Evolutionary conservation across 2,329 filamentous ascomycete species (phyloP), one percentile per base, ranked within the genome.

Genomic region (Elsinoe arachidis): DNA sequence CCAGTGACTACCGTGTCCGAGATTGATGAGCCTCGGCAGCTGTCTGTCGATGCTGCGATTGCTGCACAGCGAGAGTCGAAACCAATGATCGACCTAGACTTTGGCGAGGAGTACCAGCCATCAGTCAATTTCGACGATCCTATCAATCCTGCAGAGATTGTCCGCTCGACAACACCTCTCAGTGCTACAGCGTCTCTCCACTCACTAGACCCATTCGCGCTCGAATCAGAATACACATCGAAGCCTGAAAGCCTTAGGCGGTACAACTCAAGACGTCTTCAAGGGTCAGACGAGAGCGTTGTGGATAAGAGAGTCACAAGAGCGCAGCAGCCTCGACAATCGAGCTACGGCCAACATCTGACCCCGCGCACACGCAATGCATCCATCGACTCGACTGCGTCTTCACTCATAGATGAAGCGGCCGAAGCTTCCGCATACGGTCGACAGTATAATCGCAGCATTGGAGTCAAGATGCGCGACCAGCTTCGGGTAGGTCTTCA

Each of bases 81-180:
- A 1, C 78, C 76, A 0, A 75, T 78, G 72, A 78, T 79, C 44
- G 70, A 74, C 52, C 66, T 74, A 1, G 70, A 74, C 57, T 60
- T 70, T 64, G 73, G 72, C 0, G 10, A 30, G 14, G 30, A 49
- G n/a, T 56, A 58, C 57, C 46, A 61, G 43, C 60, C 58, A 2
- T 44, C 57, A 9, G 56, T 61, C 19, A 55, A 57, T 21, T 47
- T 60, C 2, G 60, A 61, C 23, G 37, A 46, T 26, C 33, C 44
- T 39, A 5, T 46, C 23, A 49, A 56, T 14, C 23, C 21, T 19
- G 14, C 30, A 33, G 43, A 56, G 12, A 56, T 56, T 12, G 21
- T 49, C 14, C 54, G 54, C 14, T 56, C 54, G 9, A 49, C 41
- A 12, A 56, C 38, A 11, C 54, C 54, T 4, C 19, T 56, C 12